phyloP scores from a whole-genome alignment of 2,329 filamentous ascomycete genomes.

The Hypoxylon sp. region DNA sequence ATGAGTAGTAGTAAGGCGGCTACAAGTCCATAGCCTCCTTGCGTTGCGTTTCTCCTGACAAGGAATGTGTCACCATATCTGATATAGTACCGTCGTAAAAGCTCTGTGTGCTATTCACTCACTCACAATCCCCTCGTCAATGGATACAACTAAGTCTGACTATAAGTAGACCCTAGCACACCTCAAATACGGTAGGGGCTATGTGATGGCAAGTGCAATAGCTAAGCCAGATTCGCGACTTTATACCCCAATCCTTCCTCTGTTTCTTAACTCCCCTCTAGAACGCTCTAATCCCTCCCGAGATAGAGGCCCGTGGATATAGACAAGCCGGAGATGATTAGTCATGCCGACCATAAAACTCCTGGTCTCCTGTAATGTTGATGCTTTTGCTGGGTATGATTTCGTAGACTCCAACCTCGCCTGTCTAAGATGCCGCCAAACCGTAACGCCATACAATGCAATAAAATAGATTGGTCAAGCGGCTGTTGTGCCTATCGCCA shows the following conservation, averaged over 20 bases:
- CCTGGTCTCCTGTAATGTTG: slow-evolving; percentile 52
- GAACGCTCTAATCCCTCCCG: slow-evolving; percentile 23
- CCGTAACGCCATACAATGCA: slow-evolving; percentile 55
- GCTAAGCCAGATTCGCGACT: slow-evolving; percentile 18
- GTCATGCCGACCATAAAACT: slow-evolving; percentile 48
- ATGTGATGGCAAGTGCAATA: slow-evolving; percentile 12
- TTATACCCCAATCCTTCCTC: slow-evolving; percentile 16
- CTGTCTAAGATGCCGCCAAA: slow-evolving; percentile 50
- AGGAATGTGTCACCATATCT: slow-evolving; percentile 1
- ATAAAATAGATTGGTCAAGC: slow-evolving; percentile 43
- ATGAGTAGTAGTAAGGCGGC: background rate
- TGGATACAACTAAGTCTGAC: slow-evolving; percentile 1
- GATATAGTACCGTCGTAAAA: background rate
- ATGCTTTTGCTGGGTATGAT: slow-evolving; percentile 57
- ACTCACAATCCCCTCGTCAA: slow-evolving; percentile 2
- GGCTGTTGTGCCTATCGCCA: slow-evolving; percentile 18
- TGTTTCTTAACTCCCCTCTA: slow-evolving; percentile 24
- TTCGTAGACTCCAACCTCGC: slow-evolving; percentile 50
- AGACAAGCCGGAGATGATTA: slow-evolving; percentile 41
- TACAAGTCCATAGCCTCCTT: slow-evolving; percentile 6
- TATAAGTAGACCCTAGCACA: slow-evolving; percentile 2
- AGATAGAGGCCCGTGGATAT: slow-evolving; percentile 33
- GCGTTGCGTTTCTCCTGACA: slow-evolving; percentile 5
- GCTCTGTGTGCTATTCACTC: background rate
- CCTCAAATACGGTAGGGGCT: background rate